Conservation (phyloP, 2,329 filamentous ascomycete genomes). For the Alternaria sp. region DNA sequence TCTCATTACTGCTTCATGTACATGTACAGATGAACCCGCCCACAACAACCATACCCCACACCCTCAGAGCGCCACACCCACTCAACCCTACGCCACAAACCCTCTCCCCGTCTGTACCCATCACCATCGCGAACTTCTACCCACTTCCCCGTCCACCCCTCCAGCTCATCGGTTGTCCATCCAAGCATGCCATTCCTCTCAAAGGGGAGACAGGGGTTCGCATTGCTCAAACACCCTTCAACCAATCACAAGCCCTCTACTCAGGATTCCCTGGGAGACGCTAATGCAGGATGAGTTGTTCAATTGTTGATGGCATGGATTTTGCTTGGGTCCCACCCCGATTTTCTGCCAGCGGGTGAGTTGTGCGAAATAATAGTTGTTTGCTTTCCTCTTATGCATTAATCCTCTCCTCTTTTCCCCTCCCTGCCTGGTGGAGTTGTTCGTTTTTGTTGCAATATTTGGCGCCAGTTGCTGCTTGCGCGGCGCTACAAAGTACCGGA, state of each 20-base stretch:
- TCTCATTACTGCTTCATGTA: background rate
- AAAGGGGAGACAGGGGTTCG: slow-evolving; percentile 5
- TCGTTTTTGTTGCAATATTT: slow-evolving; percentile 1
- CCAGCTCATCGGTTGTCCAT: slow-evolving; percentile 14
- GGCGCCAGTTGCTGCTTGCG: background rate
- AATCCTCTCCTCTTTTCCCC: slow-evolving; percentile 6
- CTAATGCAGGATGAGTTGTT: slow-evolving; percentile 53
- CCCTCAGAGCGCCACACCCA: background rate
- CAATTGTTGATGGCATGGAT: slow-evolving; percentile 42
- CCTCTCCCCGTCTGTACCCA: background rate
- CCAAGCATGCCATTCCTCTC: slow-evolving; percentile 9
- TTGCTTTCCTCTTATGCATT: slow-evolving; percentile 15
- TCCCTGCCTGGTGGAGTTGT: background rate
- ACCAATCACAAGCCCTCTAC: slow-evolving; percentile 33
- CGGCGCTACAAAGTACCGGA: background rate
- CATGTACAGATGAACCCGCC: background rate
- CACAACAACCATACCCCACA: background rate
- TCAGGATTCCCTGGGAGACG: slow-evolving; percentile 38
- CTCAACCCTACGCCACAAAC: background rate
- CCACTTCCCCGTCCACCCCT: slow-evolving; percentile 10
- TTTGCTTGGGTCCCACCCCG: slow-evolving; percentile 31
- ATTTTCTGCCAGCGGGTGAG: slow-evolving; percentile 24
- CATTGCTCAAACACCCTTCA: slow-evolving; percentile 8
- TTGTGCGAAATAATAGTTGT: slow-evolving; percentile 39
- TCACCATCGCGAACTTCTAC: slow-evolving; percentile 3